Percentiles rank a stretch among this genome's conserved stretches.
These are phyloP conservation scores for Trifolium subterraneum DNA, from an alignment of 306 rosid species.

Conservation along the genomic window DNA sequence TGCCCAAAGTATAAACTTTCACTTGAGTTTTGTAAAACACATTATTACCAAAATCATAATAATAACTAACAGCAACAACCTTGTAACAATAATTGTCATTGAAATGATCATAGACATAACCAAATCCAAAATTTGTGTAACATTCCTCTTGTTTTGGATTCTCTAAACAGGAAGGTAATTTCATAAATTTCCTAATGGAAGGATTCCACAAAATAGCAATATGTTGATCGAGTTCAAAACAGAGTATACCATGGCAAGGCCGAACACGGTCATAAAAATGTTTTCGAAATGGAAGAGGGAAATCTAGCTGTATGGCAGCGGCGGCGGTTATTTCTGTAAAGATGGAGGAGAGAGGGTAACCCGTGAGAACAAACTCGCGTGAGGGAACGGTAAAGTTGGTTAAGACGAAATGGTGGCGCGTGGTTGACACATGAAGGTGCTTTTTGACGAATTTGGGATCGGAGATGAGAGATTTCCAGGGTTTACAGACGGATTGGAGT, in stretches of 20 bases:
- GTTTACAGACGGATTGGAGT: conserved; percentile 38
- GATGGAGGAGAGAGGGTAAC: conserved; percentile 31
- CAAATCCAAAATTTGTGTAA: conserved; percentile 39
- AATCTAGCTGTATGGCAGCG: not conserved
- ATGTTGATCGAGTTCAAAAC: conserved; percentile 7
- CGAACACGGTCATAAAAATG: too few species aligned
- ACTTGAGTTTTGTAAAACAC: not conserved
- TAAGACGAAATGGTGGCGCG: conserved; percentile 4
- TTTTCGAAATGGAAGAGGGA: not conserved
- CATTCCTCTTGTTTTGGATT: not conserved
- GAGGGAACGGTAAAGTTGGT: not conserved
- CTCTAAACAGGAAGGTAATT: conserved; percentile 20
- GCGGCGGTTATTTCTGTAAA: not conserved
- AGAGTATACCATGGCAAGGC: conserved; percentile 47
- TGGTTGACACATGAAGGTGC: conserved; percentile 23
- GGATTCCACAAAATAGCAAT: conserved; percentile 44
- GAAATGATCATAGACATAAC: conserved; percentile 39
- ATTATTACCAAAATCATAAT: not conserved
- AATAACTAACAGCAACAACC: conserved; percentile 38
- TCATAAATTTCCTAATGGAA: conserved; percentile 17
- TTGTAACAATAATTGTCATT: conserved; percentile 37
- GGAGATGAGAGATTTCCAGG: conserved; percentile 42
- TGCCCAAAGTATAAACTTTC: conserved; percentile 34
- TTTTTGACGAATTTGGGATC: conserved; percentile 41
- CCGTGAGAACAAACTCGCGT: not conserved